Percentiles rank a stretch among this genome's conserved stretches.
These are phyloP conservation scores for Endoconidiophora laricicola DNA, from an alignment of 2,329 filamentous ascomycete genomes.

Conservation along the genomic window DNA sequence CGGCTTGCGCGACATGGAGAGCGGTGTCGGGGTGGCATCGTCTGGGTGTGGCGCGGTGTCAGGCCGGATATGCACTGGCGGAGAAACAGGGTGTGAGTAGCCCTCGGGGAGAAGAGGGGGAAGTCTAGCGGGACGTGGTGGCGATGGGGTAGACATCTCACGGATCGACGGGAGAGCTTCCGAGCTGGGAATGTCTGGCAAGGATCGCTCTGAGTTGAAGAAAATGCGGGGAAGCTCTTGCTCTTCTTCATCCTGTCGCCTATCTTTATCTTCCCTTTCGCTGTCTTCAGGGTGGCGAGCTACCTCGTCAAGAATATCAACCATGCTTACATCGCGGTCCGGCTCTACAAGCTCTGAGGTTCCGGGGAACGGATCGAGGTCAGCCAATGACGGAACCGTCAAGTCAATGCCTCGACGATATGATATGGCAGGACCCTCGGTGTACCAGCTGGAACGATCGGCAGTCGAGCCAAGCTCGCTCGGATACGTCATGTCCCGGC, in stretches of 20 bases:
- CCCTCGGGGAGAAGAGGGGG: constrained; percentile 3
- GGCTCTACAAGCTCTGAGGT: constrained; percentile 2
- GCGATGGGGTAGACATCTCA: constrained; percentile 5
- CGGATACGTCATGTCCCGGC: constrained; percentile 7
- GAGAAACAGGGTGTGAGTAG: background rate
- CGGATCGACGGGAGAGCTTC: constrained; percentile 12
- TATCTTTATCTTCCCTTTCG: background rate
- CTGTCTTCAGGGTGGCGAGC: background rate
- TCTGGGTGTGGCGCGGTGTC: constrained; percentile 6
- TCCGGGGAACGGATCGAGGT: constrained; percentile 1
- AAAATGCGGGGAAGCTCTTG: constrained; percentile 7
- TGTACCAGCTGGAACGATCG: constrained; percentile 11
- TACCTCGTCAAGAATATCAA: constrained; percentile 8
- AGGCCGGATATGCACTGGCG: constrained; percentile 1
- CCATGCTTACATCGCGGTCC: constrained; percentile 2
- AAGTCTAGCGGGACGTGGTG: background rate
- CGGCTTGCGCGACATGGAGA: constrained; percentile 6
- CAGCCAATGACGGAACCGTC: constrained; percentile 5
- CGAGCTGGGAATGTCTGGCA: constrained; percentile 11
- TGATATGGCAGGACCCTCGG: constrained; percentile 3
- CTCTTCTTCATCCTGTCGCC: background rate
- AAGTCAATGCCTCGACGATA: background rate
- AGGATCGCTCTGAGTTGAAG: constrained; percentile 2
- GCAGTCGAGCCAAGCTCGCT: background rate
- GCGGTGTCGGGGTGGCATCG: background rate